Conservation (phyloP, 192 early-diverging fungal species). For the Linnemannia exigua region DNA sequence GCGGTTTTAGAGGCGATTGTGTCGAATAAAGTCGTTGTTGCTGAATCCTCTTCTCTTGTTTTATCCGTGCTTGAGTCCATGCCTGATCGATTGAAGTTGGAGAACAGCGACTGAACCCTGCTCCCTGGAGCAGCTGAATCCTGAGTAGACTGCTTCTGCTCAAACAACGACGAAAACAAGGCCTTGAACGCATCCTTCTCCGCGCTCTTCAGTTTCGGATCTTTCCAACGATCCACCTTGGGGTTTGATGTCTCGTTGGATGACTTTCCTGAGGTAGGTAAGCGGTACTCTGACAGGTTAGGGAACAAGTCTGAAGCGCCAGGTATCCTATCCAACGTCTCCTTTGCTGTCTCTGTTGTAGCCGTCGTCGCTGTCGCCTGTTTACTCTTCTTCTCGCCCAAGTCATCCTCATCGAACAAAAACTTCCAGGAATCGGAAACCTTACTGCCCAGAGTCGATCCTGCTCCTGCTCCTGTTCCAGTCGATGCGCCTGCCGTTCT, state of each 20-base stretch:
- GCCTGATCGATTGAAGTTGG: conserved; percentile 46
- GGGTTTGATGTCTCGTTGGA: background rate
- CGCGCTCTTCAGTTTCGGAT: conserved; percentile 32
- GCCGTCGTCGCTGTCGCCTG: background rate
- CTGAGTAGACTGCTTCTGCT: conserved; percentile 24
- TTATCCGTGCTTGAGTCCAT: background rate
- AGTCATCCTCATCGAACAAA: conserved; percentile 51
- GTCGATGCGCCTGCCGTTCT: background rate
- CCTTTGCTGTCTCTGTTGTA: background rate
- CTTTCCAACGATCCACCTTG: conserved; percentile 37
- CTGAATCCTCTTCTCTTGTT: background rate
- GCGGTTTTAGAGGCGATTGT: background rate
- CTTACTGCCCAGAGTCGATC: background rate
- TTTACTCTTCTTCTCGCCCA: conserved; percentile 18
- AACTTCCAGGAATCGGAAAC: conserved; percentile 47
- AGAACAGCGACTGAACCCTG: conserved; percentile 51
- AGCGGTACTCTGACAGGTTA: conserved; percentile 22
- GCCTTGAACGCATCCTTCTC: conserved; percentile 50
- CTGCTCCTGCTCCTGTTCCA: background rate
- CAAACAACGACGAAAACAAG: conserved; percentile 47
- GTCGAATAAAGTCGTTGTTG: background rate
- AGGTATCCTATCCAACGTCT: conserved; percentile 47
- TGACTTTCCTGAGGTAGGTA: background rate
- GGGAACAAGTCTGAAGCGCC: conserved; percentile 39
- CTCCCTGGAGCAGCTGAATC: background rate